These are phyloP conservation scores for Quercus wislizeni DNA, from an alignment of 306 rosid species.

Conservation along the genomic window DNA sequence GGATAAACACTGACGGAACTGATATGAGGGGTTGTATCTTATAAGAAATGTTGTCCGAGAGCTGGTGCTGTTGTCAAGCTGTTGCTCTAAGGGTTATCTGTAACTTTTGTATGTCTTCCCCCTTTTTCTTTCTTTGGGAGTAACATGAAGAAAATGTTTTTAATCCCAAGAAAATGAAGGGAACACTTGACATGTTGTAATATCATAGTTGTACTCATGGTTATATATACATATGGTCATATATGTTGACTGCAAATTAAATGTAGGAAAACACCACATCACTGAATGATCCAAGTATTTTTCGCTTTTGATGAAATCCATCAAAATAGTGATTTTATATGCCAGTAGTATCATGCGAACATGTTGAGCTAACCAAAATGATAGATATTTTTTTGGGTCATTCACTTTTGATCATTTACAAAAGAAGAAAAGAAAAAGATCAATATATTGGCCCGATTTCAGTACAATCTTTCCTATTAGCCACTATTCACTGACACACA, in stretches of 20 bases:
- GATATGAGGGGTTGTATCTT: constrained; percentile 24
- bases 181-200: constrained; percentile 10
- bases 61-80: constrained; percentile 15
- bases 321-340: no score
- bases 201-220: background rate
- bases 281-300: no score
- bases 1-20: constrained; percentile 26
- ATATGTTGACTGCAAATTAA: background rate
- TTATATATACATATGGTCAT: background rate
- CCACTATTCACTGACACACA: no score
- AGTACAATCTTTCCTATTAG: no score
- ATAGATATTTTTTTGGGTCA: no score
- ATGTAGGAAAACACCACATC: no score
- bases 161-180: constrained; percentile 9
- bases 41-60: constrained; percentile 13
- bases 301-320: no score
- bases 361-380: no score
- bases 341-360: no score
- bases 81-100: background rate
- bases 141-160: constrained; percentile 22
- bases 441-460: no score
- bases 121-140: constrained; percentile 37
- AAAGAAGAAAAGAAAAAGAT: no score
- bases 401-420: no score
- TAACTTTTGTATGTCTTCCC: constrained; percentile 5